Evolutionary conservation across 805 yeast genomes (phyloP).

Genomic region (Tetrapisispora pingtungensis): DNA sequence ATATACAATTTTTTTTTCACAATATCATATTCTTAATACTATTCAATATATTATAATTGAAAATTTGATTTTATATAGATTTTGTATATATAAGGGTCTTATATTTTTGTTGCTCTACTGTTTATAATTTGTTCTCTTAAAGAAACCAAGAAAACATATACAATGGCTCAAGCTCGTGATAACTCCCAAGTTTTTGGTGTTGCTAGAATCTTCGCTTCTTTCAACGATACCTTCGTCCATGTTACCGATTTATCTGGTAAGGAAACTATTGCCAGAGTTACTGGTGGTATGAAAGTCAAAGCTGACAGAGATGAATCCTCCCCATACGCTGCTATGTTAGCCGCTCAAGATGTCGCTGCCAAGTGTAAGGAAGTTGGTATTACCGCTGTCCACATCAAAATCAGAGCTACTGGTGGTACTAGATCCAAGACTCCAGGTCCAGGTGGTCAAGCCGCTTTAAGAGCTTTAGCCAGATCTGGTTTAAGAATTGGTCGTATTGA

Average conservation of each 20-base stretch:
- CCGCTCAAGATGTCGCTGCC: constrained; percentile 99
- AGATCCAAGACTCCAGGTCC: constrained; percentile 99
- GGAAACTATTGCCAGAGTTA: constrained; percentile 99
- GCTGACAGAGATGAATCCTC: constrained; percentile 99
- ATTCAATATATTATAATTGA: too few species aligned
- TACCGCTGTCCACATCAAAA: constrained; percentile 98
- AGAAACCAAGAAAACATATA: not conserved
- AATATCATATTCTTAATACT: too few species aligned
- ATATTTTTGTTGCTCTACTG: not conserved
- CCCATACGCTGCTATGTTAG: constrained; percentile 97
- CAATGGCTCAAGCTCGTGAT: constrained; percentile 49
- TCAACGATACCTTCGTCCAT: constrained; percentile 99
- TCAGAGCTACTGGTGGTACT: constrained; percentile 99
- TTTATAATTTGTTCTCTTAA: not conserved
- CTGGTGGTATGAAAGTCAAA: constrained; percentile 99
- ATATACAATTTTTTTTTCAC: not conserved
- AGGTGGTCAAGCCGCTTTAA: constrained; percentile 98
- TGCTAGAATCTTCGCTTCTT: constrained; percentile 99
- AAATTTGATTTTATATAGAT: too few species aligned
- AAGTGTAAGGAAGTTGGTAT: constrained; percentile 99
- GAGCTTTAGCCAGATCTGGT: constrained; percentile 99
- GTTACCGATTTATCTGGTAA: constrained; percentile 99
- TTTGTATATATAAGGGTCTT: not conserved
- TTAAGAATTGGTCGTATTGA: constrained; percentile 99
- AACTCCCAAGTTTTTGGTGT: constrained; percentile 99